These are phyloP conservation scores for Trichosporon ovoides DNA, from an alignment of 1,284 basidiomycete genomes.

Conservation along the genomic window DNA sequence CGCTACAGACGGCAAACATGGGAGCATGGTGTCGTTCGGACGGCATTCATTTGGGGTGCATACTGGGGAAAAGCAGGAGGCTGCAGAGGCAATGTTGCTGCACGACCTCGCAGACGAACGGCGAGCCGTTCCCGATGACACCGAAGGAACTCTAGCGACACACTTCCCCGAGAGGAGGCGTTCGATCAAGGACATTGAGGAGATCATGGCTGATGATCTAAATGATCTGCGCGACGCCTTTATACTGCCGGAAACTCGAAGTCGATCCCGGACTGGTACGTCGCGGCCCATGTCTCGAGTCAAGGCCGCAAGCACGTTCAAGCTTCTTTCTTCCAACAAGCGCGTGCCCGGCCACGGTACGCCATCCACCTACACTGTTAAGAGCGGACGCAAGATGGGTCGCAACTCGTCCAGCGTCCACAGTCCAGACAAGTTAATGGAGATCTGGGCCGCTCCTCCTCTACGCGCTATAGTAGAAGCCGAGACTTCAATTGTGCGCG, in stretches of 20 bases:
- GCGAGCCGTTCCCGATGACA: not conserved
- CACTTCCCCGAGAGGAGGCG: not conserved
- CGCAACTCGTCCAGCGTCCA: not conserved
- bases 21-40: not conserved
- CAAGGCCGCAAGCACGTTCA: not conserved
- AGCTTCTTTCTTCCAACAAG: not conserved
- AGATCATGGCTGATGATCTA: slow-evolving; percentile 1
- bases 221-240: not conserved
- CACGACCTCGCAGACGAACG: not conserved
- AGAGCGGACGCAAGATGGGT: slow-evolving; percentile 2
- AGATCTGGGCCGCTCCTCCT: not conserved
- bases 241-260: not conserved
- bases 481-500: not conserved
- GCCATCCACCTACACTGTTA: not conserved
- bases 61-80: not conserved
- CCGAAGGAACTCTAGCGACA: not conserved
- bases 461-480: not conserved
- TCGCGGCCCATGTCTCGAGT: not conserved
- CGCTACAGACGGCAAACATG: not conserved
- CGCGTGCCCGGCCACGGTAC: not conserved
- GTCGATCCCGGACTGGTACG: not conserved
- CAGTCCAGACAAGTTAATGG: not conserved
- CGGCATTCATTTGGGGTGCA: not conserved
- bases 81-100: not conserved
- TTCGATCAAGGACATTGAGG: not conserved